A percentile compares a stretch with the other conserved stretches of the same genome.
Conservation (phyloP, 306 rosid species). For the Castanopsis chinensis region DNA sequence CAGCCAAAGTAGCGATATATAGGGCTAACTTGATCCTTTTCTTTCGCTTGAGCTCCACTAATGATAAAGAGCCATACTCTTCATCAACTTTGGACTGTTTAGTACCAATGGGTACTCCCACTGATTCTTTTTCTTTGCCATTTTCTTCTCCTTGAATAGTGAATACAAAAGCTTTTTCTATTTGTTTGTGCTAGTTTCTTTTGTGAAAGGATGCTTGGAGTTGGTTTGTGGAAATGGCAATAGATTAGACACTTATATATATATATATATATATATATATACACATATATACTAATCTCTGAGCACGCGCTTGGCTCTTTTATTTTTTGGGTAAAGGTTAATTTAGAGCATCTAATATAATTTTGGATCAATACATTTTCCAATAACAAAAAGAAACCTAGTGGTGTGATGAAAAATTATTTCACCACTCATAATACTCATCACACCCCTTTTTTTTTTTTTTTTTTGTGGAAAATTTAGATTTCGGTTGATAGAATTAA, state of each 20-base stretch:
- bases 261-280: too few species aligned
- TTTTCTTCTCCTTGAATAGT: background rate
- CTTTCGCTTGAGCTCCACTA: background rate
- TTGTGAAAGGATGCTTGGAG: background rate
- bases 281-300: too few species aligned
- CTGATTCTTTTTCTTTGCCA: slow-evolving; percentile 25
- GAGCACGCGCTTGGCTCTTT: too few species aligned
- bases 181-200: background rate
- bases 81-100: slow-evolving; percentile 13
- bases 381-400: too few species aligned
- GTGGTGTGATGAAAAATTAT: too few species aligned
- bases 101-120: slow-evolving; percentile 22
- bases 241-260: background rate
- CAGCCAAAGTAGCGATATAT: slow-evolving; percentile 9
- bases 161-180: background rate
- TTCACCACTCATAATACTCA: too few species aligned
- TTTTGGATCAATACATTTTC: too few species aligned
- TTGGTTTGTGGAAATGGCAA: background rate
- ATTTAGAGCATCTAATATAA: too few species aligned
- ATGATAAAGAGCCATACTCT: background rate
- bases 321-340: too few species aligned
- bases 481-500: too few species aligned
- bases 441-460: too few species aligned
- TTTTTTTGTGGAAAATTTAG: too few species aligned
- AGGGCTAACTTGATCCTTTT: slow-evolving; percentile 16